Conservation (phyloP, 176 grass and related monocot species). For the Alloteropsis semialata region DNA sequence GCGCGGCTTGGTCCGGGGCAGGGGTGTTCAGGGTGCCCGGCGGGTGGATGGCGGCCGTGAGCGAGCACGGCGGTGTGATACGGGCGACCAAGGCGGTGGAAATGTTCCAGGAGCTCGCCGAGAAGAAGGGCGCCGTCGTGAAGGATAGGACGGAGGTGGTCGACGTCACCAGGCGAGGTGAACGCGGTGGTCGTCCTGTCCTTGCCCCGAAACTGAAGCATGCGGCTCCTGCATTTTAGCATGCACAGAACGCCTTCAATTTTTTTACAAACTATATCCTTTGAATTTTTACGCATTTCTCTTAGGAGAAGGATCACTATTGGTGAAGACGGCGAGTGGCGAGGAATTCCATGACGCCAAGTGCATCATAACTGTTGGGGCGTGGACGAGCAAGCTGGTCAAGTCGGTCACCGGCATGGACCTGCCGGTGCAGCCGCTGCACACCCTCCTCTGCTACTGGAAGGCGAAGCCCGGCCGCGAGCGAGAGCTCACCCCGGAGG, state of each 20-base stretch:
- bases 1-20: constrained; percentile 20
- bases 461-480: constrained; percentile 55
- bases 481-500: constrained; percentile 37
- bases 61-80: constrained; percentile 57
- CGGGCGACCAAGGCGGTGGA: constrained; percentile 89
- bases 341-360: constrained; percentile 53
- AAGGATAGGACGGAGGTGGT: constrained; percentile 58
- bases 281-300: too few species aligned
- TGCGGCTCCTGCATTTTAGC: too few species aligned
- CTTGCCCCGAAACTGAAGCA: too few species aligned
- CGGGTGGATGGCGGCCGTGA: constrained; percentile 55
- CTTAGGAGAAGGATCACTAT: constrained; percentile 33
- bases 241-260: too few species aligned
- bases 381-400: constrained; percentile 61
- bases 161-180: constrained; percentile 40
- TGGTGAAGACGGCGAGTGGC: constrained; percentile 32
- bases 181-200: too few species aligned
- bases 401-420: constrained; percentile 27
- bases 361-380: constrained; percentile 61
- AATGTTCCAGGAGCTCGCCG: constrained; percentile 86
- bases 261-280: too few species aligned
- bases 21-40: constrained; percentile 48
- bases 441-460: constrained; percentile 83
- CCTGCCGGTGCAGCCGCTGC: constrained; percentile 66
- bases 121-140: constrained; percentile 47